Base-by-base conservation (phyloP, 495 filamentous ascomycete genomes). In the Trypethelium eluteriae region DNA sequence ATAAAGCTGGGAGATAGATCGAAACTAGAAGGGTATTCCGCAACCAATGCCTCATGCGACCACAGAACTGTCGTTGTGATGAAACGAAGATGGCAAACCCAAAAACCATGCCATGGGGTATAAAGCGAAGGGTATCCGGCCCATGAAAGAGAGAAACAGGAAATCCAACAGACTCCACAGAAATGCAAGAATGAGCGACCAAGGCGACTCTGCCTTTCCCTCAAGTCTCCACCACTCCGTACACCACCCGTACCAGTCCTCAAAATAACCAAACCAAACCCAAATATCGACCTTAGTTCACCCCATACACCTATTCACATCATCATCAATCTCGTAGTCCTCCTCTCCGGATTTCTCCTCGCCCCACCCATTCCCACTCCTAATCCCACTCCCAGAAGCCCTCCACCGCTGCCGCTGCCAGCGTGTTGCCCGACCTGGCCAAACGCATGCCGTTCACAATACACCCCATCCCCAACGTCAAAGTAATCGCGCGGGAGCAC, bases 381-480 rank as follows among this genome's bases (percentile, higher is more conserved):
- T 32, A 62, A 38, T 6, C 59, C 59, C 38, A 36, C 59, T 6
- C 36, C 63, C 64, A 35, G 36, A 57, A 50, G 41, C 35, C 57
- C 44, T 62, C 49, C 63, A 39, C 25, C 25, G 25, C 25, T 25
- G 25, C 25, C 25, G 25, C 25, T 25, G 25, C 25, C 25, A 25
- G 25, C 25, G 25, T 25, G 25, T 25, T 25, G 25, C 25, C 25
- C 25, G 25, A 67, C 68, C 70, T 39, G 68, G 14, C 77, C 0
- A 72, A 86, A 87, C 16, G 92, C 92, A 74, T 98, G 92, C 46
- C 86, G 84, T 74, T 97, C 93, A 74, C 94, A 98, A 73, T 88
- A 96, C 2, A 84, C 81, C 39, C 77, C 79, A 36, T 83, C 85
- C 44, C 83, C 84, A 74, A 87, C 82, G 71, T 90, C 86, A 70